phyloP scores from a whole-genome alignment of 805 yeast species.

The Starmera caribaea region DNA sequence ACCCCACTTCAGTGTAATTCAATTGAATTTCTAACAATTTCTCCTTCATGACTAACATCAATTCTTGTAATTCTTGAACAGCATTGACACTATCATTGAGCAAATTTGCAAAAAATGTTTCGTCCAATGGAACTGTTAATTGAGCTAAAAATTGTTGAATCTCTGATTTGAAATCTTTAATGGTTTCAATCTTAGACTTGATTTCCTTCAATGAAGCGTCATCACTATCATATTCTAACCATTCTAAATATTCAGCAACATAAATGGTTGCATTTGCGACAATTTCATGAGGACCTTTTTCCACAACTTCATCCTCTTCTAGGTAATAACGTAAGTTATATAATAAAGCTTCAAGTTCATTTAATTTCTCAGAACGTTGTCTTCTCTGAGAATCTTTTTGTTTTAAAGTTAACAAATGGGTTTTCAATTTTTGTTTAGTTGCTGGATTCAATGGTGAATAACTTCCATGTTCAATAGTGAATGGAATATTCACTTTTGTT shows the following conservation, averaged over 20 bases:
- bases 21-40: constrained; percentile 33
- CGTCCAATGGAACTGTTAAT: constrained; percentile 36
- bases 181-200: constrained; percentile 19
- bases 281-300: constrained; percentile 30
- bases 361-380: constrained; percentile 47
- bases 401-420: constrained; percentile 43
- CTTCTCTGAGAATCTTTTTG: constrained; percentile 44
- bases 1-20: constrained; percentile 32
- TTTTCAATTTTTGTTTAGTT: constrained; percentile 33
- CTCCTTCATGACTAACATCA: constrained; percentile 34
- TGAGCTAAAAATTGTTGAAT: constrained; percentile 31
- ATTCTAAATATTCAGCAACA: constrained; percentile 48
- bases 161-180: constrained; percentile 19
- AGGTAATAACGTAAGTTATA: constrained; percentile 57
- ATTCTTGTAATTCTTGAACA: constrained; percentile 32
- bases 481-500: constrained; percentile 8
- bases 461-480: constrained; percentile 25
- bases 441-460: constrained; percentile 40
- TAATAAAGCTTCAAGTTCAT: constrained; percentile 62
- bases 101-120: constrained; percentile 32
- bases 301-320: constrained; percentile 39
- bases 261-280: constrained; percentile 25
- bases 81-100: constrained; percentile 32
- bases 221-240: constrained; percentile 71
- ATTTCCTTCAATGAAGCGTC: constrained; percentile 33